phyloP scores from a whole-genome alignment of 2,329 filamentous ascomycete species.

The Nigrospora sphaerica region DNA sequence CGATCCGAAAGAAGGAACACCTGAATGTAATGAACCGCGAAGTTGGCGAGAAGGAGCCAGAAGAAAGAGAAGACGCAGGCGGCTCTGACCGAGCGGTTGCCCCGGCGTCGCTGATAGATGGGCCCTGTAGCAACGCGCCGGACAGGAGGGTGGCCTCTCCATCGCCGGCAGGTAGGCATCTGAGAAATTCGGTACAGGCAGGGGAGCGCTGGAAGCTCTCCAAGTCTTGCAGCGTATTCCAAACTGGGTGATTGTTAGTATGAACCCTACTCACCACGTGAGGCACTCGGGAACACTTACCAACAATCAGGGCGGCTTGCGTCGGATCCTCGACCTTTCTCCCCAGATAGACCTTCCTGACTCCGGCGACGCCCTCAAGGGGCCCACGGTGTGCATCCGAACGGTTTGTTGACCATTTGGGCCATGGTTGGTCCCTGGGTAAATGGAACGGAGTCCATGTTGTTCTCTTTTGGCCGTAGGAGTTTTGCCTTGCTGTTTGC shows the following conservation, averaged over 20 bases:
- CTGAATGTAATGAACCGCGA: not conserved
- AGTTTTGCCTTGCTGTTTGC: slow-evolving; percentile 32
- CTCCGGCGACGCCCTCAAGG: slow-evolving; percentile 5
- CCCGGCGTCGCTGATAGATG: not conserved
- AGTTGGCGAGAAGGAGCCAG: not conserved
- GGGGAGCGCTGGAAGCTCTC: slow-evolving; percentile 10
- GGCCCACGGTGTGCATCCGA: slow-evolving; percentile 9
- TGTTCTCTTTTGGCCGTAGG: slow-evolving; percentile 15
- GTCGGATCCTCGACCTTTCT: slow-evolving; percentile 11
- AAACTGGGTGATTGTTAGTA: slow-evolving; percentile 4
- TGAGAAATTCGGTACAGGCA: slow-evolving; percentile 10
- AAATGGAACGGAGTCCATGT: slow-evolving; percentile 15
- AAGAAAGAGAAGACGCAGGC: too few relatives aligned
- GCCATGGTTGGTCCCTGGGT: slow-evolving; percentile 12
- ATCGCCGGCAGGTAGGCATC: slow-evolving; percentile 6
- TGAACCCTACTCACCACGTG: slow-evolving; percentile 1
- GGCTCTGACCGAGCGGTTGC: too few relatives aligned
- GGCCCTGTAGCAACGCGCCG: not conserved
- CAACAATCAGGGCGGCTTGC: slow-evolving; percentile 11
- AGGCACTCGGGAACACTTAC: slow-evolving; percentile 5
- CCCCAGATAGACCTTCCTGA: slow-evolving; percentile 3
- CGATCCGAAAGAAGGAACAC: not conserved
- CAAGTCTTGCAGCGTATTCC: slow-evolving; percentile 6
- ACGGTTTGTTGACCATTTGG: slow-evolving; percentile 7
- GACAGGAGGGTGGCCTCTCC: not conserved